Base-by-base conservation (phyloP, 2,329 filamentous ascomycete genomes). In the Exophiala mesophila region DNA sequence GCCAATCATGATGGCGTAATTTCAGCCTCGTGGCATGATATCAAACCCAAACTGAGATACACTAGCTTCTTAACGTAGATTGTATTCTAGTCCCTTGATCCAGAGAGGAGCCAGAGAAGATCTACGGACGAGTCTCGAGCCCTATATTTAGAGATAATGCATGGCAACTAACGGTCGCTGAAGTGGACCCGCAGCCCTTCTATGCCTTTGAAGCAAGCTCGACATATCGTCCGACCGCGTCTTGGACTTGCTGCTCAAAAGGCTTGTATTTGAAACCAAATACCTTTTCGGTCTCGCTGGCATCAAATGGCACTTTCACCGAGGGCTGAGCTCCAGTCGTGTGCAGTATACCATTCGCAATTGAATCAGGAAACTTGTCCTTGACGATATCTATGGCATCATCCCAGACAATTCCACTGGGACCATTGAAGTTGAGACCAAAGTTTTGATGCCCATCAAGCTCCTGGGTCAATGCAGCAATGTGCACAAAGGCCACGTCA, bases 291-390 rank as follows among this genome's bases (percentile, higher is more conserved):
- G 65, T 67, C 44, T 65, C 67, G 47, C 68, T 59, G 41, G 59
- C 59, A 17, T 58, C 57, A 44, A 58, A 67, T 6, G 87, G 54
- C 0, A 83, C 54, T 37, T 76, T 63, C 8, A 70, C 71, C 52
- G 73, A 70, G 32, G 58, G 65, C 53, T 78, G 82, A 60, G 83
- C 70, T 56, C 72, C 76, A 63, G 36, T 59, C 53, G 41, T 63
- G 59, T 69, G 69, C 34, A 72, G 47, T 39, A 64, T 65, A 3
- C 62, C 58, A 29, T 61, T 60, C 23, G 57, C 47, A 44, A 53
- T 49, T 38, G 67, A 50, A 28, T 69, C 56, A 2, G 70, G 68
- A 41, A 66, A 66, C 18, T 61, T 58, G 39, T 71, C 63, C 5
- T 63, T 59, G 35, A 69, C 61, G 15, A 63, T 60, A 30, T 70